Evolutionary conservation across 768 basidiomycete genomes (phyloP).

Genomic region (Rhodotorula paludigena): DNA sequence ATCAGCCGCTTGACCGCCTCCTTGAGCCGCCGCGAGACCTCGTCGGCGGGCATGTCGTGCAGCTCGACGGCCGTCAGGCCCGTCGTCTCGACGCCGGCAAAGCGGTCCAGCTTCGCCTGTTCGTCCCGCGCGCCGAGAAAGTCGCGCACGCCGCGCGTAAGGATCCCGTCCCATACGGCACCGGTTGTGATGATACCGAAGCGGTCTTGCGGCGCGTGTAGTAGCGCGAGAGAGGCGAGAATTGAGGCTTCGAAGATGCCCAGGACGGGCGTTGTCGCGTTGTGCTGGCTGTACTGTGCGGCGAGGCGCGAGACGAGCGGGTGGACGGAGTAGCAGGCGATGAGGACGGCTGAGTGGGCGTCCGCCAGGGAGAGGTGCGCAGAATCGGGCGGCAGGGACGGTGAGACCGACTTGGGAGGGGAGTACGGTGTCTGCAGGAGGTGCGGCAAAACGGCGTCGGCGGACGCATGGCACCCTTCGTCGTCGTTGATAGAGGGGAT

Average conservation of each 20-base stretch:
- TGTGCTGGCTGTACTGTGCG: not conserved
- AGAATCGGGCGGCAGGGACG: not conserved
- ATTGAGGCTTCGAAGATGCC: constrained; percentile 50
- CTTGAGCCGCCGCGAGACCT: constrained; percentile 43
- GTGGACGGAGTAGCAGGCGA: constrained; percentile 49
- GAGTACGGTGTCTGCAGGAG: constrained; percentile 8
- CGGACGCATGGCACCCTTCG: constrained; percentile 35
- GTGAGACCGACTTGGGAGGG: not conserved
- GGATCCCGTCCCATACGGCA: constrained; percentile 46
- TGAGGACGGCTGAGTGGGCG: constrained; percentile 29
- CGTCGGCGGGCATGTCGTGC: constrained; percentile 42
- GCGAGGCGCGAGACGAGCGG: constrained; percentile 45
- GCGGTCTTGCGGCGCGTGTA: constrained; percentile 26
- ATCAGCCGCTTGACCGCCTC: constrained; percentile 44
- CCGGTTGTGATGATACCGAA: constrained; percentile 51
- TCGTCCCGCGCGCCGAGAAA: constrained; percentile 37
- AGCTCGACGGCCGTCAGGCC: constrained; percentile 47
- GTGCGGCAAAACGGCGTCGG: constrained; percentile 33
- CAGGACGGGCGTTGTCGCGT: constrained; percentile 41
- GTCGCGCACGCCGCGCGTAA: constrained; percentile 41
- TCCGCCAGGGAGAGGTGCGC: constrained; percentile 28
- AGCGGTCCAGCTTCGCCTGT: constrained; percentile 28
- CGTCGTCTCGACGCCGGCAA: constrained; percentile 47
- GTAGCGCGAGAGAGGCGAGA: constrained; percentile 40
- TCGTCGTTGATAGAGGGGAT: constrained; percentile 43